Evolutionary conservation across 1,284 basidiomycete genomes (phyloP).

Genomic region (Cryptococcus deneoformans): DNA sequence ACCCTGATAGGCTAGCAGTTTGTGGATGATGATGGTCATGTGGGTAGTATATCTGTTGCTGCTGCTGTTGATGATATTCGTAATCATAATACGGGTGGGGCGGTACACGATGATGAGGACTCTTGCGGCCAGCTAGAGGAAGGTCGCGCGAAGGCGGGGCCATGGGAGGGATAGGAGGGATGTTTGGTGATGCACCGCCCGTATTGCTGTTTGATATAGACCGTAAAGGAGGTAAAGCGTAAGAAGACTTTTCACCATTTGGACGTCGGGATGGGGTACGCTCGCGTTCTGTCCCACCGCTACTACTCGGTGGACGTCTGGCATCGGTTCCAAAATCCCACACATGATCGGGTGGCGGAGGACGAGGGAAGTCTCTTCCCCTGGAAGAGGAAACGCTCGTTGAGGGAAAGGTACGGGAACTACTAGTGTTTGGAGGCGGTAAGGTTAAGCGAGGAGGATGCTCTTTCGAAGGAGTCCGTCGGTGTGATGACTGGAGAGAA

Average conservation of each 20-base stretch:
- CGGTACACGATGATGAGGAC: not conserved
- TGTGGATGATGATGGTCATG: not conserved
- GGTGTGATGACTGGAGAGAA: not conserved
- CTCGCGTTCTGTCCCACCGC: not conserved
- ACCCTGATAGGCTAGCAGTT: not conserved
- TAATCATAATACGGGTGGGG: not conserved
- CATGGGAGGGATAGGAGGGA: no score
- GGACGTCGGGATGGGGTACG: no score
- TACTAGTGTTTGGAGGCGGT: conserved; percentile 11
- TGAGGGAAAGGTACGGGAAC: conserved; percentile 4
- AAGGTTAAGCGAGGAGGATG: conserved; percentile 13
- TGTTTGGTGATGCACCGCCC: no score
- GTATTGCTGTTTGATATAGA: no score
- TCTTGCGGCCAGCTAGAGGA: no score
- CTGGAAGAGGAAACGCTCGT: not conserved
- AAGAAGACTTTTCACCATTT: no score
- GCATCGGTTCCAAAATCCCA: not conserved
- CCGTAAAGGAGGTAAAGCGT: no score
- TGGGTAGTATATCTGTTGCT: not conserved
- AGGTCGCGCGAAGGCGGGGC: no score
- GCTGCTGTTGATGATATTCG: conserved; percentile 1
- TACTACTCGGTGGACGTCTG: not conserved
- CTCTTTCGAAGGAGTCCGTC: not conserved
- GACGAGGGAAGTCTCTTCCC: not conserved
- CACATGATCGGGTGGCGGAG: not conserved